A percentile compares a stretch with the other conserved stretches of the same genome.
Evolutionary conservation across 2,329 filamentous ascomycete species (phyloP).

Genomic region (Aureobasidium sp.): DNA sequence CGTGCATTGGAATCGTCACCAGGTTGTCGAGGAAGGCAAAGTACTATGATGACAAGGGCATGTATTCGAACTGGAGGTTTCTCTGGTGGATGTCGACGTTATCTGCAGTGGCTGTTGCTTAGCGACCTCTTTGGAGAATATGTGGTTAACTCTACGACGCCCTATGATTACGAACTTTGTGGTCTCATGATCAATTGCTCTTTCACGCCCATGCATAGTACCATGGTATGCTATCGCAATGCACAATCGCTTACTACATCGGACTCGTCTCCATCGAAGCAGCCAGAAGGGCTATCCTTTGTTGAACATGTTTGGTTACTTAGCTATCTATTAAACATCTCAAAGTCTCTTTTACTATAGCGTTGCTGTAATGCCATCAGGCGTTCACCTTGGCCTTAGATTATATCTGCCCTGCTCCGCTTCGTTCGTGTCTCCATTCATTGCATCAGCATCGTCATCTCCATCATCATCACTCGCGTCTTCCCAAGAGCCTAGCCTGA

Average conservation of each 20-base stretch:
- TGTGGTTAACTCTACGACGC: too few species aligned
- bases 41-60: not conserved
- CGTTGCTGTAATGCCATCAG: not conserved
- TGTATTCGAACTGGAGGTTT: not conserved
- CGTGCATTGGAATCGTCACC: not conserved
- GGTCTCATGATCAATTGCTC: too few species aligned
- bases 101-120: not conserved
- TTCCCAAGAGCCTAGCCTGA: not conserved
- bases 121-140: not conserved
- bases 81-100: constrained; percentile 1
- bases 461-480: not conserved
- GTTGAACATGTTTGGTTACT: too few species aligned
- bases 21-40: constrained; percentile 8
- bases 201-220: too few species aligned
- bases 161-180: too few species aligned
- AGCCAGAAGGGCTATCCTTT: too few species aligned
- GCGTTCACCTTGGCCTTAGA: not conserved
- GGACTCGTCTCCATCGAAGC: not conserved
- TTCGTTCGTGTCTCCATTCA: not conserved
- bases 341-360: too few species aligned
- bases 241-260: not conserved
- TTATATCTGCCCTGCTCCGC: not conserved
- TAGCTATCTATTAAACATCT: too few species aligned
- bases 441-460: not conserved
- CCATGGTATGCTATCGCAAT: too few species aligned